Evolutionary conservation across 306 rosid species (phyloP), one percentile per base, ranked within the genome.

Genomic region (Cucurbita argyrosperma): DNA sequence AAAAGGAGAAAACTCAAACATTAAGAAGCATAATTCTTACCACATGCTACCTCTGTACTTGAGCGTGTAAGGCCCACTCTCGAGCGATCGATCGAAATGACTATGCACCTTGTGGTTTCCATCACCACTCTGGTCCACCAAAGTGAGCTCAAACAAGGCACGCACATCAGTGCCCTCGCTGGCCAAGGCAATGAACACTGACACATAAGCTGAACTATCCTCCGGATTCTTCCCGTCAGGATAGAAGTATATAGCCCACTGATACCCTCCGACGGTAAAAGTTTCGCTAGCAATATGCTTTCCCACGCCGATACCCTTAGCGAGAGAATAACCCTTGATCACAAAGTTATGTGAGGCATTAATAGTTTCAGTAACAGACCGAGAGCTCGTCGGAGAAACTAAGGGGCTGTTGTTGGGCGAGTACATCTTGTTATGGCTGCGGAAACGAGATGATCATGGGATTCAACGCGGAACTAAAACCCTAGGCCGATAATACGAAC

Each of bases 21-120:
- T 12, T 47, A 19, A 0, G 5, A 46, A 51, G 52, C 4, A 62
- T 7, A 37, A 37, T 3, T 64, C 90, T 12, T 12, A 93, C 98
- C 98, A 94, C 98, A 90, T 94, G 87, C 98, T 94, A 40, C 98
- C 98, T 49, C 97, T 76, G 61, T 90, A 90, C 86, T 90, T 94
- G 83, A 94, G 91, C 59, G 98, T 89, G 59, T 89, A 94, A 39
- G 98, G 98, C 5, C 98, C 98, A 52, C 96, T 88, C 78, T 90
- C 96, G 18, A 94, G 95, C 13, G 92, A 80, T 4, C 98, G 94
- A 76, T 94, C 97, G 64, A 94, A 94, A 82, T 90, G 97, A 85
- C 90, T 87, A 73, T 94, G 97, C 13, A 94, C 95, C 84, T 94
- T 94, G 66, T 94, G 98, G 71, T 90, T 89, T n/a, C 81, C 92